phyloP scores from a whole-genome alignment of 768 basidiomycete species.

The Psilocybe sp. region DNA sequence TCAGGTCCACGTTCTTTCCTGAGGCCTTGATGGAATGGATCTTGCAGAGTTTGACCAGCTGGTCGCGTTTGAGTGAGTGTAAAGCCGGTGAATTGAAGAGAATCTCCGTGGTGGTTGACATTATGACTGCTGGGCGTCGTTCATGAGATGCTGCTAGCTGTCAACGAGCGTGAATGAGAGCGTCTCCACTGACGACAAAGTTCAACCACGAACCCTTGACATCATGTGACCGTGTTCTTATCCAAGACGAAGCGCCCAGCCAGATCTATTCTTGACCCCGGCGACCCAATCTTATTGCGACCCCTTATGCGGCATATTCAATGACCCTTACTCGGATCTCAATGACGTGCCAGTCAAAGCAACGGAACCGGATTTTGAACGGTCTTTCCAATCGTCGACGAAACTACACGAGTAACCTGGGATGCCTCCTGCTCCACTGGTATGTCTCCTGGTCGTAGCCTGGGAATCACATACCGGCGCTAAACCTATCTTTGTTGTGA shows the following conservation, averaged over 20 bases:
- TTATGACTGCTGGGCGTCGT: slow-evolving; percentile 17
- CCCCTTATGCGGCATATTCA: too few relatives aligned
- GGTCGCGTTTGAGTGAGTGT: slow-evolving; percentile 79
- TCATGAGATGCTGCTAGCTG: background rate
- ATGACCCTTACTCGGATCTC: too few relatives aligned
- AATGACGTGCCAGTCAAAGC: too few relatives aligned
- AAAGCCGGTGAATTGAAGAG: slow-evolving; percentile 83
- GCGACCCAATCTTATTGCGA: too few relatives aligned
- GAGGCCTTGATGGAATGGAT: slow-evolving; percentile 75
- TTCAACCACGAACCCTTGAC: too few relatives aligned
- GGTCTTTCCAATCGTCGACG: too few relatives aligned
- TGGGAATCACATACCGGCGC: background rate
- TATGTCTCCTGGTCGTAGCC: background rate
- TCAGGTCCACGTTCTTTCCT: slow-evolving; percentile 76
- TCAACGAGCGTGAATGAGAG: background rate
- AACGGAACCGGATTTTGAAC: too few relatives aligned
- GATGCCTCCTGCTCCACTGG: too few relatives aligned
- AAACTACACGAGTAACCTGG: too few relatives aligned
- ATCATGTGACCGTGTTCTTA: too few relatives aligned
- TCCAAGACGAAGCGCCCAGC: too few relatives aligned
- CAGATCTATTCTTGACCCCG: too few relatives aligned
- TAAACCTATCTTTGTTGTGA: background rate
- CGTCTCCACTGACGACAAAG: background rate
- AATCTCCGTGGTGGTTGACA: slow-evolving; percentile 76
- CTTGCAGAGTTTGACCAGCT: slow-evolving; percentile 84